These are phyloP conservation scores for Talaromyces liani DNA, from an alignment of 495 filamentous ascomycete genomes.

Conservation along the genomic window DNA sequence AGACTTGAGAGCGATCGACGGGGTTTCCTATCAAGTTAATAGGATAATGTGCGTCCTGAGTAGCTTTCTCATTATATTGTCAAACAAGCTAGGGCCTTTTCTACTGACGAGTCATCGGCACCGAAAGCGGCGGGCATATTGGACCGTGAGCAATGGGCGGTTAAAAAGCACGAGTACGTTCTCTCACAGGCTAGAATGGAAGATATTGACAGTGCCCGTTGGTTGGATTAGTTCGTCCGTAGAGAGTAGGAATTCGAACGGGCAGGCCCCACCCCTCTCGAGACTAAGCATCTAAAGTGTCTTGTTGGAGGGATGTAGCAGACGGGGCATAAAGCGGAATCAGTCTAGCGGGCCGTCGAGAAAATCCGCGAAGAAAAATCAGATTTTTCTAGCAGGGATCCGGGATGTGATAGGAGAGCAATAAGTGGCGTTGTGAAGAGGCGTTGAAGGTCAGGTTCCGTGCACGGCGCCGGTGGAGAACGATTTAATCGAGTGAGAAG, in stretches of 20 bases:
- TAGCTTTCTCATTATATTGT: not conserved
- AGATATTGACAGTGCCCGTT: not conserved
- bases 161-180: conserved; percentile 1
- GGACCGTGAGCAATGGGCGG: conserved; percentile 7
- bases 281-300: not conserved
- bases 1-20: conserved; percentile 4
- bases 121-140: not conserved
- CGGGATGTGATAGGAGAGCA: conserved; percentile 8
- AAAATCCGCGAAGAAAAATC: not conserved
- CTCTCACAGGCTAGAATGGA: not conserved
- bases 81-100: conserved; percentile 3
- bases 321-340: not conserved
- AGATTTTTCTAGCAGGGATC: not conserved
- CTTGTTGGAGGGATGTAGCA: not conserved
- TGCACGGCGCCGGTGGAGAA: conserved; percentile 3
- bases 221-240: conserved; percentile 3
- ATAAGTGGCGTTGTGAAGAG: conserved; percentile 4
- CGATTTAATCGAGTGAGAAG: not conserved
- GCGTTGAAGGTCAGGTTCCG: not conserved
- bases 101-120: conserved; percentile 6
- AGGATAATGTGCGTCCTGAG: not conserved
- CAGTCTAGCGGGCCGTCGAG: conserved; percentile 3
- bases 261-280: not conserved
- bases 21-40: conserved; percentile 1
- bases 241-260: not conserved